A percentile compares a stretch with the other conserved stretches of the same genome.
Conservation (phyloP, 768 basidiomycete species). For the Hemileccinum impolitum region DNA sequence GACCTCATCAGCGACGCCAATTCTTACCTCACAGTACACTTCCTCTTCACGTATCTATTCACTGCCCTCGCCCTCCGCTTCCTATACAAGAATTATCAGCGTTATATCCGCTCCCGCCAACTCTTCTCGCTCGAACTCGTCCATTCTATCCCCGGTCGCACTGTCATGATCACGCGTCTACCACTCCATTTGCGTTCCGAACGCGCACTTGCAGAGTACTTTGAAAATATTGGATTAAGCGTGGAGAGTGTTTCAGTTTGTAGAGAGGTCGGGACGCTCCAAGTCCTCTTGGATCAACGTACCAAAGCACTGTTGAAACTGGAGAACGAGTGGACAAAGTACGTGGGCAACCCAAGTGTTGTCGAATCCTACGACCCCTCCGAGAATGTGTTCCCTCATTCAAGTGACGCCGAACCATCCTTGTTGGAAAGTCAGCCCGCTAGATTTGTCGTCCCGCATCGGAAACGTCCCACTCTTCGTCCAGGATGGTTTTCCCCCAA, state of each 20-base stretch:
- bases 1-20: constrained; percentile 90
- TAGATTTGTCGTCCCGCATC: constrained; percentile 71
- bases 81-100: constrained; percentile 84
- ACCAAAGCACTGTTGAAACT: constrained; percentile 77
- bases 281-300: constrained; percentile 68
- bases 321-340: constrained; percentile 84
- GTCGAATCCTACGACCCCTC: constrained; percentile 78
- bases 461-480: constrained; percentile 71
- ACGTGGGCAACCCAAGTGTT: constrained; percentile 91
- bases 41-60: constrained; percentile 93
- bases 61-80: constrained; percentile 82
- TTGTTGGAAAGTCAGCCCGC: constrained; percentile 50
- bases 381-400: constrained; percentile 47
- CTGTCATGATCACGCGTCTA: constrained; percentile 82
- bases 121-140: constrained; percentile 93
- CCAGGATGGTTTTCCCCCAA: constrained; percentile 70
- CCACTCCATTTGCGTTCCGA: constrained; percentile 86
- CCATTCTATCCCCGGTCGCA: constrained; percentile 91
- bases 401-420: constrained; percentile 50
- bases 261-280: constrained; percentile 74
- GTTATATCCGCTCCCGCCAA: constrained; percentile 87
- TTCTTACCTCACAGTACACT: constrained; percentile 83
- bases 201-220: constrained; percentile 85
- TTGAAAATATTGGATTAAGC: constrained; percentile 80
- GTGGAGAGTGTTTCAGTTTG: constrained; percentile 94